Evolutionary conservation across 306 rosid species (phyloP).

Genomic region (Quercus gilva): DNA sequence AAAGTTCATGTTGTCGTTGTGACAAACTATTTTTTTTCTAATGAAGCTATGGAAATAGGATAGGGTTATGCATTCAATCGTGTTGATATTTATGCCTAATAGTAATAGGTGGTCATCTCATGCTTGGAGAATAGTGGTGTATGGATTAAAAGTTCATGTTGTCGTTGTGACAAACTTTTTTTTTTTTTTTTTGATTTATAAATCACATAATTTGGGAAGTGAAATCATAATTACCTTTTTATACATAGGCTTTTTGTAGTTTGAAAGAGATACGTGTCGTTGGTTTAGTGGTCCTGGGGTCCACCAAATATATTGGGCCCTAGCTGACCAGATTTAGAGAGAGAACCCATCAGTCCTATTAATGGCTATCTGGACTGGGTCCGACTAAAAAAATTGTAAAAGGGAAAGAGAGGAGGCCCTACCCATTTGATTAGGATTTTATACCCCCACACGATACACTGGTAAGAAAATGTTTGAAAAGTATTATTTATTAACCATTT

Average conservation of each 20-base stretch:
- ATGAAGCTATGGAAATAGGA: not conserved
- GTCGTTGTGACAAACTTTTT: not conserved
- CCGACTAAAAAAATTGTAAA: constrained; percentile 18
- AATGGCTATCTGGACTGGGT: constrained; percentile 14
- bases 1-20: not conserved
- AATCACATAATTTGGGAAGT: not conserved
- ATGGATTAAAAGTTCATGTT: not conserved
- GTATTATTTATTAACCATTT: too few species aligned
- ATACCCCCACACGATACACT: too few species aligned
- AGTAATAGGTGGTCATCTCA: not conserved
- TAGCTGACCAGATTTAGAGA: not conserved
- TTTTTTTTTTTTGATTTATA: too few species aligned
- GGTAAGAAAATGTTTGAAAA: too few species aligned
- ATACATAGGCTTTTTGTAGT: too few species aligned
- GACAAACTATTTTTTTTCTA: too few species aligned
- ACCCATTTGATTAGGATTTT: not conserved
- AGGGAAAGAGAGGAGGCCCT: not conserved
- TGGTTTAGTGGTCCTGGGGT: constrained; percentile 35
- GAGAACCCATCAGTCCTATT: constrained; percentile 30
- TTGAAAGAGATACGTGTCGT: constrained; percentile 22
- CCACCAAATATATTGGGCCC: constrained; percentile 38
- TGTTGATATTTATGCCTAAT: not conserved
- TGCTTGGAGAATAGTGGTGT: too few species aligned
- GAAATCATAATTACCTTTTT: not conserved
- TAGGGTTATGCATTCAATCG: not conserved